phyloP scores from a whole-genome alignment of 2,329 filamentous ascomycete genomes.

The Apiospora sp. region DNA sequence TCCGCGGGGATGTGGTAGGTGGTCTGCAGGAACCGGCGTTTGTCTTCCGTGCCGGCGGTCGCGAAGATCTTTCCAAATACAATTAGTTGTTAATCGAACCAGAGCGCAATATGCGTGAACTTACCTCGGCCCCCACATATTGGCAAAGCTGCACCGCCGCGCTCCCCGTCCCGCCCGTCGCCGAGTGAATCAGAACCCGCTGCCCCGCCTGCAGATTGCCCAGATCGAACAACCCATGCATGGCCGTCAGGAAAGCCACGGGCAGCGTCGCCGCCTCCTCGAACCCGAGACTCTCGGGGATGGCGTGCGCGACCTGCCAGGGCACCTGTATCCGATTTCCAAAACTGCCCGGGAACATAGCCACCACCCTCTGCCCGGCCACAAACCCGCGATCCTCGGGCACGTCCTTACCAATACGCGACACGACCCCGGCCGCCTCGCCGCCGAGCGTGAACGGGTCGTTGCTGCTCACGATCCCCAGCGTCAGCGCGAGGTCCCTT shows the following conservation, averaged over 20 bases:
- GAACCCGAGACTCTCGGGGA: neutral
- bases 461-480: too few relatives aligned
- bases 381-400: too few relatives aligned
- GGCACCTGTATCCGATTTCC: neutral
- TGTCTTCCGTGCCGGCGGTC: neutral
- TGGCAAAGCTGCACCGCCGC: neutral
- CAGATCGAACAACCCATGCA: neutral
- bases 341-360: neutral
- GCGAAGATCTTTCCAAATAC: neutral
- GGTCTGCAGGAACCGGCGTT: neutral
- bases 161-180: neutral
- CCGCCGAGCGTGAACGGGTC: too few relatives aligned
- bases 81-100: neutral
- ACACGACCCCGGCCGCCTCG: too few relatives aligned
- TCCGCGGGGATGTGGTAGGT: neutral
- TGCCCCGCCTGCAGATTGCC: neutral
- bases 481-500: too few relatives aligned
- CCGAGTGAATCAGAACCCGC: neutral
- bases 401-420: too few relatives aligned
- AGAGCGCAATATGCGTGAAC: too few relatives aligned
- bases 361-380: too few relatives aligned
- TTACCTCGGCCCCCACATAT: neutral
- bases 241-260: neutral
- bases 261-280: neutral
- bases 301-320: neutral